Evolutionary conservation across 2,329 filamentous ascomycete genomes (phyloP), one percentile per base, ranked within the genome.

Genomic region (Paecilomyces niveus): DNA sequence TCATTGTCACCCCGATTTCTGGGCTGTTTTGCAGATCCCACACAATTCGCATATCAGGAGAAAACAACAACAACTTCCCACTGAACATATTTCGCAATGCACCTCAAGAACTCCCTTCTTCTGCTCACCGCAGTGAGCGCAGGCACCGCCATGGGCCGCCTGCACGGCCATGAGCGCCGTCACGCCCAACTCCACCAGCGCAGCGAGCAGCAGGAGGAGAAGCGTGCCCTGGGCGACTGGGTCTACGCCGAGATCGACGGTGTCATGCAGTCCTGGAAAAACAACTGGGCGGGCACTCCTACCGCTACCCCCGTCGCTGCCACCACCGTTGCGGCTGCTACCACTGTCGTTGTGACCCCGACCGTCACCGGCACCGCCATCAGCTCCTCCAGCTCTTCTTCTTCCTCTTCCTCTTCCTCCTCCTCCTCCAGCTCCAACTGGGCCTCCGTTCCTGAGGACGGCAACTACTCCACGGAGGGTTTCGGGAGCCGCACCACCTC

Each of bases 161-260:
- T 68, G 50, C 72, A 75, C 65, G 71, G 70, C 60, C 72, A 75
- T 59, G 69, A 74, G 57, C 72, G 72, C 61, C 72, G 72, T 58
- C 72, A 75, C 61, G 63, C 64, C 32, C 70, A 73, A 64, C 59
- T 53, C 26, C 50, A 57, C 31, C 54, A 50, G 31, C 32, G 35
- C 53, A 53, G 52, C 31, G 32, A 50, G 7, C 39, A 65, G 26
- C 50, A 63, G 26, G 61, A 67, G 21, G 54, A 73, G 63, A 45
- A 45, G 39, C 72, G 72, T 58, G 70, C 21, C 33, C 66, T 72
- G 21, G 71, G 69, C 56, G 69, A 71, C 54, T 57, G 64, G 49
- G 71, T 74, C 58, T 62, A 61, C 53, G 71, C 69, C 55, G 67
- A 63, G 54, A 74, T 74, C 50, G 64, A 72, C 54, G 72, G 72